phyloP scores from a whole-genome alignment of 257 asterid genomes.

The Echites panduratus region DNA sequence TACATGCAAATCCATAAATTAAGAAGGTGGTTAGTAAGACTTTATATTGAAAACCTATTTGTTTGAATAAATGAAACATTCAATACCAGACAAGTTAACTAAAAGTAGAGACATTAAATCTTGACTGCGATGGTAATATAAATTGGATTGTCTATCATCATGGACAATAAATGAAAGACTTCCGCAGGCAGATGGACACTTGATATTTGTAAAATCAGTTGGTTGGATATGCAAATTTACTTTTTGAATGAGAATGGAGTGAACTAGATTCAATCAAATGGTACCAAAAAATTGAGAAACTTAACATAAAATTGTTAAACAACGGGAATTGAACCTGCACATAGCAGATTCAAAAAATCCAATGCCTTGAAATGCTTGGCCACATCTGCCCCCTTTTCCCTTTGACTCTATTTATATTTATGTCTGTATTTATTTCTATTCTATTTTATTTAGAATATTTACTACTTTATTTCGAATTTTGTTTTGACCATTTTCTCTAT shows the following conservation, averaged over 20 bases:
- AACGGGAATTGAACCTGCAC: neutral
- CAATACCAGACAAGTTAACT: too few species aligned
- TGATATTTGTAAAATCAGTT: too few species aligned
- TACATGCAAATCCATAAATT: too few species aligned
- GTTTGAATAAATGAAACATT: too few species aligned
- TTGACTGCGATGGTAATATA: too few species aligned
- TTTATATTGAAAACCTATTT: too few species aligned
- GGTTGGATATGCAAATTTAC: neutral
- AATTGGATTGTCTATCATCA: too few species aligned
- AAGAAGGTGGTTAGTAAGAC: too few species aligned
- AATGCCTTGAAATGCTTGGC: neutral
- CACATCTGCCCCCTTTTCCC: neutral
- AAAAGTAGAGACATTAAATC: too few species aligned
- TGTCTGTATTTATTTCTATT: neutral
- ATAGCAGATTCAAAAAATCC: neutral
- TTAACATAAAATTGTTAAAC: too few species aligned
- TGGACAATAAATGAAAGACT: too few species aligned
- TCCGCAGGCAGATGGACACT: too few species aligned
- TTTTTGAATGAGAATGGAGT: neutral
- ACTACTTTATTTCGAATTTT: neutral
- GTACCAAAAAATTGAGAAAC: neutral
- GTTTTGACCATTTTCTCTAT: neutral
- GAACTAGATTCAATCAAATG: neutral
- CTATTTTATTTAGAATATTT: neutral
- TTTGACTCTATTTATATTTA: neutral